Conservation (phyloP, 139 green algal genomes). For the Eudorina sp. region DNA sequence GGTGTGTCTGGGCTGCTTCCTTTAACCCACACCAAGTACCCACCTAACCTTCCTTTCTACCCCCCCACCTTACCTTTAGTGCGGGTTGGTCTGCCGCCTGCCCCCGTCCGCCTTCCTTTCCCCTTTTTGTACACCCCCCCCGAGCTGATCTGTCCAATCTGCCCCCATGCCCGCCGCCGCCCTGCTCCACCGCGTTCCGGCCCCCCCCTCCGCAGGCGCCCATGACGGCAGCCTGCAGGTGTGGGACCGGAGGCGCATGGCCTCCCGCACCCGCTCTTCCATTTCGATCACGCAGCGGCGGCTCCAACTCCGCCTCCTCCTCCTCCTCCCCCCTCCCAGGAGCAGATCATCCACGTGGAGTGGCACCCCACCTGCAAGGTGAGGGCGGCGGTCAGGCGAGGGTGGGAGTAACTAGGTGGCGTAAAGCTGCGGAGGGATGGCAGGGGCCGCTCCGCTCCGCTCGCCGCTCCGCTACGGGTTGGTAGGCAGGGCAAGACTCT, state of each 20-base stretch:
- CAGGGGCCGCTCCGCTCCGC: not conserved
- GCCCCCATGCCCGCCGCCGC: not conserved
- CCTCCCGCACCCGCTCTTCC: not conserved
- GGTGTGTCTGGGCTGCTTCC: no score
- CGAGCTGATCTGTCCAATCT: no score
- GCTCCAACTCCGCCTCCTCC: no score
- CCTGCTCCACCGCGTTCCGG: no score
- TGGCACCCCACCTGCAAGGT: constrained; percentile 74
- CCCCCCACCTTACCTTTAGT: no score
- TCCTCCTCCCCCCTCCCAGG: constrained; percentile 33
- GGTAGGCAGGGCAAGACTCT: not conserved
- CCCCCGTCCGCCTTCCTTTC: not conserved
- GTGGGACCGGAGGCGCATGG: constrained; percentile 85
- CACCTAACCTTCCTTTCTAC: no score
- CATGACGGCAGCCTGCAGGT: constrained; percentile 85
- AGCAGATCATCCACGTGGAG: constrained; percentile 84
- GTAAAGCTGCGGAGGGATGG: not conserved
- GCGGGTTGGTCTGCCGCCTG: not conserved
- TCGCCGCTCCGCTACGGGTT: not conserved
- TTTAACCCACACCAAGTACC: no score
- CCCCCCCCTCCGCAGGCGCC: constrained; percentile 71
- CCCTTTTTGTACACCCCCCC: no score
- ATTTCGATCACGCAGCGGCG: constrained; percentile 56
- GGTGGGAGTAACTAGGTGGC: not conserved
- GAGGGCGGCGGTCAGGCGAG: no score